Evolutionary conservation across 225 moss, liverwort and hornwort genomes (phyloP).

Genomic region (Takakia lepidozioides): DNA sequence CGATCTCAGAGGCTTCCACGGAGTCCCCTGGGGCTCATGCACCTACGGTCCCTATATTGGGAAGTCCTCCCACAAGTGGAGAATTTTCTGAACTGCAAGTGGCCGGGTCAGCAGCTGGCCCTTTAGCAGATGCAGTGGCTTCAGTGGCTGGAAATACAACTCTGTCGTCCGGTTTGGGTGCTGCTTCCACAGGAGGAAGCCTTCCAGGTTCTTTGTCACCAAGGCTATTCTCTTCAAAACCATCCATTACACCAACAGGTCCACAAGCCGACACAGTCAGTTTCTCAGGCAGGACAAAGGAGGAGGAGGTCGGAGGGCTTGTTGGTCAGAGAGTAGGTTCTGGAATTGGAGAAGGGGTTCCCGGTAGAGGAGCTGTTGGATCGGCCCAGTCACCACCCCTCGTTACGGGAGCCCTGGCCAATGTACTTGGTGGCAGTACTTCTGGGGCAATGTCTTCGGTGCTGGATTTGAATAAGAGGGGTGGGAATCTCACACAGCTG

Average conservation of each 20-base stretch:
- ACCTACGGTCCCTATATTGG: constrained; percentile 33
- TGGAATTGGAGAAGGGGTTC: constrained; percentile 22
- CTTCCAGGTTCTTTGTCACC: no score
- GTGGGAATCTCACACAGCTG: constrained; percentile 69
- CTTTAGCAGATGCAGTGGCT: no score
- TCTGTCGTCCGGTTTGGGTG: no score
- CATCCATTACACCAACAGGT: constrained; percentile 34
- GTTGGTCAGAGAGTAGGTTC: constrained; percentile 50
- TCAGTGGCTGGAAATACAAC: no score
- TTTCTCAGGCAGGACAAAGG: constrained; percentile 55
- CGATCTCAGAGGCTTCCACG: constrained; percentile 44
- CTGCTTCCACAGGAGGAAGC: no score
- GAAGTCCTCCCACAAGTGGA: constrained; percentile 39
- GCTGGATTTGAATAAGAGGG: constrained; percentile 67
- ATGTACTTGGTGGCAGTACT: constrained; percentile 12
- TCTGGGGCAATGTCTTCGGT: constrained; percentile 21
- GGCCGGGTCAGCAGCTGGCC: constrained; percentile 38
- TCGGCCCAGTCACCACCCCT: constrained; percentile 51
- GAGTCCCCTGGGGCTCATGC: constrained; percentile 43
- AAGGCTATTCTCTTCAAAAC: constrained; percentile 47
- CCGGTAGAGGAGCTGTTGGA: constrained; percentile 17
- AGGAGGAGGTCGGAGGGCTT: constrained; percentile 57
- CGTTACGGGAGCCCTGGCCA: constrained; percentile 15
- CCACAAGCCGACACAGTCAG: constrained; percentile 27
- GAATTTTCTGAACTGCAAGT: constrained; percentile 39